Conservation (phyloP, 2,329 filamentous ascomycete genomes). For the Gliomastix tumulicola region DNA sequence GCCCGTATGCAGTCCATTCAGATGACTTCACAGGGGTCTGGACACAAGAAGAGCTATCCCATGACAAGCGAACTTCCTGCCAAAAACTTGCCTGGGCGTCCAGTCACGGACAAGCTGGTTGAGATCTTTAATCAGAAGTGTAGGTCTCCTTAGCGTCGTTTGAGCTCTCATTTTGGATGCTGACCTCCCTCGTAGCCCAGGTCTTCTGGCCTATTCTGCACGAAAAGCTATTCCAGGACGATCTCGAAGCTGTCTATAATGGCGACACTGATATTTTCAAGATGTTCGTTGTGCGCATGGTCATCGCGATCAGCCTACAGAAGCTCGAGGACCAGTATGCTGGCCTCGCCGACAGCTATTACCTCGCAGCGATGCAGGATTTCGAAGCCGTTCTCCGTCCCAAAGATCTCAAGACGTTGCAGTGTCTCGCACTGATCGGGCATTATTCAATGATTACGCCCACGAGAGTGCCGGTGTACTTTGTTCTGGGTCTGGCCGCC, state of each 20-base stretch:
- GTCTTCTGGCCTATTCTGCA: conserved; percentile 83
- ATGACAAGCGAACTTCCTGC: conserved; percentile 83
- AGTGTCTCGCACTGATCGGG: conserved; percentile 80
- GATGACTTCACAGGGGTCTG: conserved; percentile 41
- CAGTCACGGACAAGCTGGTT: conserved; percentile 70
- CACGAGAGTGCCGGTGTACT: conserved; percentile 87
- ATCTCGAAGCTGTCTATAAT: conserved; percentile 74
- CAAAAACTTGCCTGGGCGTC: conserved; percentile 63
- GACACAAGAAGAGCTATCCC: conserved; percentile 79
- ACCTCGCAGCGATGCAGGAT: conserved; percentile 78
- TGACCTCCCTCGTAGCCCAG: conserved; percentile 53
- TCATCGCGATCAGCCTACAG: conserved; percentile 90
- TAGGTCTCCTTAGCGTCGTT: conserved; percentile 27
- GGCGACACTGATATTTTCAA: conserved; percentile 73
- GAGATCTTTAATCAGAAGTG: conserved; percentile 83
- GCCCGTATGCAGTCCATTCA: conserved; percentile 53
- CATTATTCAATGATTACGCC: conserved; percentile 91
- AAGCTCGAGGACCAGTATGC: conserved; percentile 85
- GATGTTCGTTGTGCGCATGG: conserved; percentile 84
- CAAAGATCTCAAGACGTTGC: conserved; percentile 86
- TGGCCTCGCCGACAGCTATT: conserved; percentile 92
- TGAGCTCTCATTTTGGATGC: conserved; percentile 3
- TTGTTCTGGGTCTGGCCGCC: conserved; percentile 81
- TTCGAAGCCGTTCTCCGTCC: conserved; percentile 76
- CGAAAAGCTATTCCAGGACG: conserved; percentile 68